Evolutionary conservation across 805 yeast species (phyloP).

Genomic region (Brettanomyces sp.): DNA sequence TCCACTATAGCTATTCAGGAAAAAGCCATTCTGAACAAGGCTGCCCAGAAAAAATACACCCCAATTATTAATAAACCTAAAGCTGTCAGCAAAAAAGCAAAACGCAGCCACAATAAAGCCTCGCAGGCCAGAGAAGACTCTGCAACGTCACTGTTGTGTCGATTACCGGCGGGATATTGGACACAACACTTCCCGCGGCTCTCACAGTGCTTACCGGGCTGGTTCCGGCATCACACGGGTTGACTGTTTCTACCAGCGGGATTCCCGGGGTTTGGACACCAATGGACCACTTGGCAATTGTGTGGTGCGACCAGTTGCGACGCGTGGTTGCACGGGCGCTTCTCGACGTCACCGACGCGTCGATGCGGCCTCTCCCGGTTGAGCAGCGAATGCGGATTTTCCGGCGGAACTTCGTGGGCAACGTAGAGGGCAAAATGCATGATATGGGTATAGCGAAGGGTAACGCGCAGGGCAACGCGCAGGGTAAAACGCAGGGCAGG

Average conservation of each 20-base stretch:
- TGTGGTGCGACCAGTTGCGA: slow-evolving; percentile 91
- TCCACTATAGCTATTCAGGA: no score
- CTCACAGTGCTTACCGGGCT: slow-evolving; percentile 68
- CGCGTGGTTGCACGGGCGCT: slow-evolving; percentile 49
- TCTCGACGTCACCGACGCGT: slow-evolving; percentile 48
- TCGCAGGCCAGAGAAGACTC: slow-evolving; percentile 37
- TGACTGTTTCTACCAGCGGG: slow-evolving; percentile 75
- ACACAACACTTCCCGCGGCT: slow-evolving; percentile 79
- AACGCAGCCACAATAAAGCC: background rate
- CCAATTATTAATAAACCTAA: no score
- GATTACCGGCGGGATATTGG: slow-evolving; percentile 81
- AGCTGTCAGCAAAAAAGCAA: no score
- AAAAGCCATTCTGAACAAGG: no score
- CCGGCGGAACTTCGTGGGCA: slow-evolving; percentile 27
- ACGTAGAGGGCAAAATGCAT: slow-evolving; percentile 10
- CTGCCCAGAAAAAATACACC: no score
- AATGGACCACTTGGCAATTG: slow-evolving; percentile 88
- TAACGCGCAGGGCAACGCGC: no score
- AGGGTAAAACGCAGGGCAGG: no score
- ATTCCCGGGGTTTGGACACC: slow-evolving; percentile 91
- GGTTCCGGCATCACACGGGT: slow-evolving; percentile 67
- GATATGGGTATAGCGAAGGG: slow-evolving; percentile 20
- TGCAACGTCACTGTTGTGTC: slow-evolving; percentile 63
- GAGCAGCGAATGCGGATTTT: slow-evolving; percentile 51
- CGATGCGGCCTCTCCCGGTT: slow-evolving; percentile 43